Conservation (phyloP, 1,139 yeast genomes). For the Hyphopichia buzzinii region DNA sequence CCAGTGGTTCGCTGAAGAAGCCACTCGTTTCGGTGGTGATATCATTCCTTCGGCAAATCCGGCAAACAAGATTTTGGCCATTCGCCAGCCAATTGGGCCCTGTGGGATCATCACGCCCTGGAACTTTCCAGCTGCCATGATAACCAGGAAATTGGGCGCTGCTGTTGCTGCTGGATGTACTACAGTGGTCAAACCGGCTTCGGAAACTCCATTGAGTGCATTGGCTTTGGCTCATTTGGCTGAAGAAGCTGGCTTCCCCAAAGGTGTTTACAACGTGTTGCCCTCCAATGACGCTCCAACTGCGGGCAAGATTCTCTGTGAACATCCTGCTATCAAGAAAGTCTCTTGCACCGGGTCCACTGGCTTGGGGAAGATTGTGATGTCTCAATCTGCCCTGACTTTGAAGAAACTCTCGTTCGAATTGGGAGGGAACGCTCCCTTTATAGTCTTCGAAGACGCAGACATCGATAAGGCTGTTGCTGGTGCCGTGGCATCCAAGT, state of each 20-base stretch:
- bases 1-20: constrained; percentile 88
- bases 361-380: constrained; percentile 72
- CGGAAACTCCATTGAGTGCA: constrained; percentile 86
- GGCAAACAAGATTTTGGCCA: constrained; percentile 57
- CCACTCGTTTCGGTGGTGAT: constrained; percentile 73
- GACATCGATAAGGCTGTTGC: constrained; percentile 74
- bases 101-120: constrained; percentile 93
- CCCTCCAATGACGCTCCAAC: constrained; percentile 54
- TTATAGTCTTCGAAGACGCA: constrained; percentile 83
- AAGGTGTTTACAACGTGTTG: constrained; percentile 75
- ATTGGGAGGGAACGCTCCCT: constrained; percentile 93
- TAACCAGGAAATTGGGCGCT: constrained; percentile 86
- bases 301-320: constrained; percentile 70
- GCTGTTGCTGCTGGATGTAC: constrained; percentile 95
- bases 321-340: constrained; percentile 65
- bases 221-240: constrained; percentile 74
- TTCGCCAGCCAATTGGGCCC: constrained; percentile 84
- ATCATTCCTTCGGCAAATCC: constrained; percentile 64
- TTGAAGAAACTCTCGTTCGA: constrained; percentile 84
- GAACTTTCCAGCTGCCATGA: constrained; percentile 96
- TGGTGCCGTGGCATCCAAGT: constrained; percentile 63
- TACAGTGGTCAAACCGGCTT: constrained; percentile 83
- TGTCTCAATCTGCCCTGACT: constrained; percentile 74
- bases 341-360: constrained; percentile 93
- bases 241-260: constrained; percentile 82